phyloP scores from a whole-genome alignment of 805 yeast genomes.

The Wickerhamomyces chambardii region DNA sequence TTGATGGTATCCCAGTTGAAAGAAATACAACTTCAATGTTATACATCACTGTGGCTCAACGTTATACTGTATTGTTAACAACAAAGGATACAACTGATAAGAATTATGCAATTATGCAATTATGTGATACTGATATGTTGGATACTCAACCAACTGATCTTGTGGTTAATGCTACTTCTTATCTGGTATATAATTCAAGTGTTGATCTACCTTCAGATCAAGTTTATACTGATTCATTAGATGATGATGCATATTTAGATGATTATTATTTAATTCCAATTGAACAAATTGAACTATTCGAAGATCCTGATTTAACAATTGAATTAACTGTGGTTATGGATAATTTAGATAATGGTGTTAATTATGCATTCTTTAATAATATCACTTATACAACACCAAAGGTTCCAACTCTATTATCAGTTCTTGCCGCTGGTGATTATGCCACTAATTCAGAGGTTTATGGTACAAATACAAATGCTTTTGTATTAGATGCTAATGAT shows the following conservation, averaged over 20 bases:
- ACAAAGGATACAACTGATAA: conserved; percentile 56
- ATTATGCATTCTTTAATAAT: conserved; percentile 95
- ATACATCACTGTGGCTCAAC: conserved; percentile 86
- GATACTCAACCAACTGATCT: conserved; percentile 64
- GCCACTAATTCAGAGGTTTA: conserved; percentile 46
- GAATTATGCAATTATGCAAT: conserved; percentile 79
- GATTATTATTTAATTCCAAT: conserved; percentile 72
- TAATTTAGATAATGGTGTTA: conserved; percentile 77
- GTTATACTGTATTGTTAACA: conserved; percentile 71
- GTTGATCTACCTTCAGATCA: conserved; percentile 29
- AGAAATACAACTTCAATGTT: conserved; percentile 60
- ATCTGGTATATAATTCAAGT: conserved; percentile 46
- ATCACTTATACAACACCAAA: conserved; percentile 70
- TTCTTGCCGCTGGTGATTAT: conserved; percentile 57
- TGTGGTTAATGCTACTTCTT: conserved; percentile 65
- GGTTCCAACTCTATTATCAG: conserved; percentile 81
- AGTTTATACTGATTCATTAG: conserved; percentile 35
- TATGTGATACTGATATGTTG: conserved; percentile 75
- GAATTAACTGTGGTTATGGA: conserved; percentile 76
- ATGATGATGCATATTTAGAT: conserved; percentile 47
- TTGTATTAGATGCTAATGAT: conserved; percentile 46
- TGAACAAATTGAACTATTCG: conserved; percentile 41
- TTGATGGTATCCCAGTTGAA: conserved; percentile 86
- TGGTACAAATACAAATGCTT: conserved; percentile 75
- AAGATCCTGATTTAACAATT: conserved; percentile 62